phyloP scores from a whole-genome alignment of 441 rosid species.

The Sinapis alba region DNA sequence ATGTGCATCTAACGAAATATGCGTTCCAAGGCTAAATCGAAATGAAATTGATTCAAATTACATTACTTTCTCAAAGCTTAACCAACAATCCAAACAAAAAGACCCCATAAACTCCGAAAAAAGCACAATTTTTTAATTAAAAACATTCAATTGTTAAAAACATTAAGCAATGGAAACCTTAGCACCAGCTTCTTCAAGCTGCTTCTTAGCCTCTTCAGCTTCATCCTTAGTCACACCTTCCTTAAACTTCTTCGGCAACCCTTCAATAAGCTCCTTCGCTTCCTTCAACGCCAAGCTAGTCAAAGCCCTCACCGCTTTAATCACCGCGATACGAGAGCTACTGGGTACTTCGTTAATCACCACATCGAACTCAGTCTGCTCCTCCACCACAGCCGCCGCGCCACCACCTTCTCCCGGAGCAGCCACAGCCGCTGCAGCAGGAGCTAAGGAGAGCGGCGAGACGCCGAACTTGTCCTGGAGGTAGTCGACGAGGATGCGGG shows the following conservation, averaged over 20 bases:
- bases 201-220: conserved; percentile 80
- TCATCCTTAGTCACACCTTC: conserved; percentile 76
- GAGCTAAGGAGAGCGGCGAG: conserved; percentile 73
- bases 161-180: conserved; percentile 42
- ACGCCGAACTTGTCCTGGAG: conserved; percentile 89
- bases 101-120: neutral
- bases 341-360: conserved; percentile 77
- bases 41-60: conserved; percentile 18
- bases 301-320: conserved; percentile 71
- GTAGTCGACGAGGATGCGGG: conserved; percentile 72
- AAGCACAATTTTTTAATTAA: neutral
- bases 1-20: neutral
- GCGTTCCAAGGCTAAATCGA: neutral
- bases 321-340: conserved; percentile 70
- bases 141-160: neutral
- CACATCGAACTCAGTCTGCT: conserved; percentile 85
- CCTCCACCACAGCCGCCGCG: conserved; percentile 52
- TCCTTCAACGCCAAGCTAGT: conserved; percentile 84
- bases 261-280: conserved; percentile 85
- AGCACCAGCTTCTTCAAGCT: conserved; percentile 85
- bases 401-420: conserved; percentile 44
- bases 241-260: conserved; percentile 84
- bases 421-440: conserved; percentile 50
- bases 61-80: conserved; percentile 26
- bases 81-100: conserved; percentile 15